Evolutionary conservation across 108 stramenopile species (phyloP).

Genomic region (Cyclotella cryptica): DNA sequence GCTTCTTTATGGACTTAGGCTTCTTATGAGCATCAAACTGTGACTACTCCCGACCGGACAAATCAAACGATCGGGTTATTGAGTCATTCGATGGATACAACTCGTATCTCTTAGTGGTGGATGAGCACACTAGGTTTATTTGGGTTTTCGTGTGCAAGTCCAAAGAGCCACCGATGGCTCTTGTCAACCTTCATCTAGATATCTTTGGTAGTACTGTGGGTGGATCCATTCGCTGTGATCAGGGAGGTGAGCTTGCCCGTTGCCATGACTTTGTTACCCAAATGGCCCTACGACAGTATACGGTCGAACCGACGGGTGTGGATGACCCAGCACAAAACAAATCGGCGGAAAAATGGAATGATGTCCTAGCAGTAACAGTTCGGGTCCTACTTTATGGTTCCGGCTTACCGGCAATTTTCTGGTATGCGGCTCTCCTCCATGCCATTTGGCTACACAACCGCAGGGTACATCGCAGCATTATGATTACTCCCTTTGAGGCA

Average conservation of each 20-base stretch:
- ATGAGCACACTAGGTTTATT: not conserved
- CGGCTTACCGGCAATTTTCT: not conserved
- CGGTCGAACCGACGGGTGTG: not conserved
- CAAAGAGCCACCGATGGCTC: not conserved
- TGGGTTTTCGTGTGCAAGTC: not conserved
- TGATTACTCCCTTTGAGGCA: conserved; percentile 7
- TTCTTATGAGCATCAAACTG: not conserved
- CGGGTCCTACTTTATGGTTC: not conserved
- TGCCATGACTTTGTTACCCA: too few relatives aligned
- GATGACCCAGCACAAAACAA: not conserved
- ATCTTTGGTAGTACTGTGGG: not conserved
- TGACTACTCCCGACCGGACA: not conserved
- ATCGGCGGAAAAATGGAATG: not conserved
- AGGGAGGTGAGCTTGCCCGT: not conserved
- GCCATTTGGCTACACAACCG: not conserved
- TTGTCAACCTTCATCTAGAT: not conserved
- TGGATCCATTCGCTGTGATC: not conserved
- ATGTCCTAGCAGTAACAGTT: not conserved
- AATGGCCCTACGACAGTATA: not conserved
- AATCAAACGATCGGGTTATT: not conserved
- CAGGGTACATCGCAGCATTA: not conserved
- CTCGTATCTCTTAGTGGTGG: not conserved
- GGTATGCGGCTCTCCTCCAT: not conserved
- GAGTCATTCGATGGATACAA: conserved; percentile 4
- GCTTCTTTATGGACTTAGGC: too few relatives aligned